Evolutionary conservation across 208 protist genomes (phyloP).

Genomic region (Zelonia costaricensis): DNA sequence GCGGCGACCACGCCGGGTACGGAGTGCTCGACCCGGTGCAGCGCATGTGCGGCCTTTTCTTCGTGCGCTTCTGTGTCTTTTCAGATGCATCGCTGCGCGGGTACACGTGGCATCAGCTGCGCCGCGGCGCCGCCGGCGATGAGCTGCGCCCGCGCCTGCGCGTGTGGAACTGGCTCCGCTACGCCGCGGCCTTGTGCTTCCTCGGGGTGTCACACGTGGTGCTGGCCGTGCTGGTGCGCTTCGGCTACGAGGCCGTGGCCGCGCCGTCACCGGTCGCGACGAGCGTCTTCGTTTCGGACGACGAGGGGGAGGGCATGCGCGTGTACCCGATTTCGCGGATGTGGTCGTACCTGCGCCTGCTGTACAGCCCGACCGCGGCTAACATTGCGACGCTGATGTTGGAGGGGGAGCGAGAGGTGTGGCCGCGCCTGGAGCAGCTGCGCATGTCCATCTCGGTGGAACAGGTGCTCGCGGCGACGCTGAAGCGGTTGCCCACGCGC

Average conservation of each 20-base stretch:
- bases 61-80: slow-evolving; percentile 60
- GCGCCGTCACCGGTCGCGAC: slow-evolving; percentile 14
- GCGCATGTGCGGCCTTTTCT: slow-evolving; percentile 55
- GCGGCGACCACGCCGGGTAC: slow-evolving; percentile 19
- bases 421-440: slow-evolving; percentile 44
- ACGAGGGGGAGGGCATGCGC: slow-evolving; percentile 25
- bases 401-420: slow-evolving; percentile 42
- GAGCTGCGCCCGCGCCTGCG: neutral
- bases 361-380: slow-evolving; percentile 9
- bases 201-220: slow-evolving; percentile 11
- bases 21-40: slow-evolving; percentile 30
- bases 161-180: slow-evolving; percentile 20
- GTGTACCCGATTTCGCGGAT: slow-evolving; percentile 14
- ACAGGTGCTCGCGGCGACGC: slow-evolving; percentile 27
- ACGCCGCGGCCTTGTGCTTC: slow-evolving; percentile 12
- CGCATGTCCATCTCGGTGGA: slow-evolving; percentile 42
- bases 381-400: slow-evolving; percentile 25
- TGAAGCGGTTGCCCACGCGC: slow-evolving; percentile 25
- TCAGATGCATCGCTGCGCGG: slow-evolving; percentile 38
- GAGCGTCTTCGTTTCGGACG: slow-evolving; percentile 11
- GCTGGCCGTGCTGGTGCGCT: slow-evolving; percentile 14
- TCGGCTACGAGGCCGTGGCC: slow-evolving; percentile 23
- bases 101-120: slow-evolving; percentile 22
- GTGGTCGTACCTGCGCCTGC: slow-evolving; percentile 22
- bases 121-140: neutral